Evolutionary conservation across 352 stramenopile species (phyloP).

Genomic region (Phytopythium helicoides): DNA sequence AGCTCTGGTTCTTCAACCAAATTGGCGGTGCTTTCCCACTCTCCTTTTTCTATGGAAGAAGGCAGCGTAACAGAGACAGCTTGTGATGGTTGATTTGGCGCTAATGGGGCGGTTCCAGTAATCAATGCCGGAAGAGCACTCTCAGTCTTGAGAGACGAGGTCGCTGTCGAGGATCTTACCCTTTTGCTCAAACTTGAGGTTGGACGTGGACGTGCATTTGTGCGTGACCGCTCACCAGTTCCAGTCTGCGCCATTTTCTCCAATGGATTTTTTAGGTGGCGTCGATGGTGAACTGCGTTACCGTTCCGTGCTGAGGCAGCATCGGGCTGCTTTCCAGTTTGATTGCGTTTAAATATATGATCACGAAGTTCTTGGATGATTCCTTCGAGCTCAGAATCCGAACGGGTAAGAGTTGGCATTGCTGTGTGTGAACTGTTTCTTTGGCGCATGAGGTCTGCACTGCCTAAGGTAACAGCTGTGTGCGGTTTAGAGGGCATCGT

Average conservation of each 20-base stretch:
- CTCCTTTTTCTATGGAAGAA: neutral
- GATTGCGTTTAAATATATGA: slow-evolving; percentile 47
- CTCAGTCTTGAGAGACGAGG: neutral
- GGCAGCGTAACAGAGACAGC: no score
- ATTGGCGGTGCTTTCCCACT: slow-evolving; percentile 12
- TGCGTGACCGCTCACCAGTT: neutral
- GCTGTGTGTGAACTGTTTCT: neutral
- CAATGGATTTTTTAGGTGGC: slow-evolving; percentile 63
- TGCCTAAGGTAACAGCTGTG: no score
- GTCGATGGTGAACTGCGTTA: slow-evolving; percentile 17
- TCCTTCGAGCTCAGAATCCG: slow-evolving; percentile 61
- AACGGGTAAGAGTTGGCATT: slow-evolving; percentile 18
- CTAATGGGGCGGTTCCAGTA: neutral
- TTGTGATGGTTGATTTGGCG: no score
- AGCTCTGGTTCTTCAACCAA: slow-evolving; percentile 2
- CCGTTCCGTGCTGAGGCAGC: neutral
- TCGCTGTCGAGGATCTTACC: neutral
- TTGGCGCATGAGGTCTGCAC: neutral
- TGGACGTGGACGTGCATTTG: neutral
- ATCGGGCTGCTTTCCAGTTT: neutral
- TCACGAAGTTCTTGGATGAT: slow-evolving; percentile 65
- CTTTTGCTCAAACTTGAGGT: neutral
- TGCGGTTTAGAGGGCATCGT: no score
- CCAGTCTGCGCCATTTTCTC: slow-evolving; percentile 37
- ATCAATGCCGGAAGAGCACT: neutral